Percentiles rank a stretch among this genome's conserved stretches.
phyloP scores from a whole-genome alignment of 2,329 filamentous ascomycete species.

The Colletotrichum caudatum region DNA sequence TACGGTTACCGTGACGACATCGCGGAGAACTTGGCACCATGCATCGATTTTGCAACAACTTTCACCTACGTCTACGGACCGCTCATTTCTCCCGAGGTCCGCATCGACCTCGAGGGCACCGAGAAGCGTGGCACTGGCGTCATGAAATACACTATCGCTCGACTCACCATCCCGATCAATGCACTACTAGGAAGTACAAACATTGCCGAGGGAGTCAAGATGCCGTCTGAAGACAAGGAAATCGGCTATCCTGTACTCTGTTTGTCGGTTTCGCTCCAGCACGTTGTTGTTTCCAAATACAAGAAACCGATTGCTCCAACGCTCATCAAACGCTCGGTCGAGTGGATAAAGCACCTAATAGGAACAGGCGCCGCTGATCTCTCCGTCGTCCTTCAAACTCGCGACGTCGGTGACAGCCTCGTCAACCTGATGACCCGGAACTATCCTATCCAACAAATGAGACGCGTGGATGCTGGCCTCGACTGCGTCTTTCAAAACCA shows the following conservation, averaged over 20 bases:
- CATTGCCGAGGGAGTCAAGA: neutral
- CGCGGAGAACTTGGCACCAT: neutral
- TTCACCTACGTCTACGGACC: neutral
- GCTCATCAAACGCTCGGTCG: neutral
- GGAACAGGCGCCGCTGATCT: neutral
- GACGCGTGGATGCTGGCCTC: neutral
- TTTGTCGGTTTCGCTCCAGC: neutral
- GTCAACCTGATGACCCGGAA: neutral
- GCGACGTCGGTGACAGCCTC: neutral
- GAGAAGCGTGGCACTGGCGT: neutral
- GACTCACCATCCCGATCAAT: neutral
- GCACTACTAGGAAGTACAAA: neutral
- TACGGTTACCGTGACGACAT: neutral
- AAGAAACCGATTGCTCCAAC: neutral
- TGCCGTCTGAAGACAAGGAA: neutral
- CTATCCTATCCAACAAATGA: neutral
- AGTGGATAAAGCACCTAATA: neutral
- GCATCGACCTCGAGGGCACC: neutral
- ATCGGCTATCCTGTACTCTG: neutral
- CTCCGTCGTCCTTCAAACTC: neutral
- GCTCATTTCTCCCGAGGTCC: neutral
- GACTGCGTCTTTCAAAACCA: neutral
- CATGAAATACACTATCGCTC: neutral
- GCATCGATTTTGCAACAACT: neutral
- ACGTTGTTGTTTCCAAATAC: neutral